phyloP scores from a whole-genome alignment of 2,329 filamentous ascomycete genomes.

The Emmonsia crescens region DNA sequence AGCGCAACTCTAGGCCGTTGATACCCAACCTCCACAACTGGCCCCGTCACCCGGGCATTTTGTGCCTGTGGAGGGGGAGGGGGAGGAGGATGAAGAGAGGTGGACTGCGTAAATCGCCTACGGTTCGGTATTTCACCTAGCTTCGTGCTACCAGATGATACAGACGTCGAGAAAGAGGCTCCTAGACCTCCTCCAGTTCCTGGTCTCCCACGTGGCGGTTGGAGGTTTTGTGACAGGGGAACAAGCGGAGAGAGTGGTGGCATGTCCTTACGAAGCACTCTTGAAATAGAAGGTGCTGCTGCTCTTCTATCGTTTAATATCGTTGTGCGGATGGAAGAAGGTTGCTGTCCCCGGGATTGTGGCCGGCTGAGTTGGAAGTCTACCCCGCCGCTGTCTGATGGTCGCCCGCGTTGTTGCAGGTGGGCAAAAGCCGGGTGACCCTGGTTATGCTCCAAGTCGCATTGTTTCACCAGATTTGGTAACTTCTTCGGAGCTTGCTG shows the following conservation, averaged over 20 bases:
- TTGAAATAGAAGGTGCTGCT: neutral
- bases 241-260: slow-evolving; percentile 2
- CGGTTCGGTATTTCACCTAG: slow-evolving; percentile 1
- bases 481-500: neutral
- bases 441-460: slow-evolving; percentile 4
- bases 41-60: neutral
- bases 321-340: neutral
- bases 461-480: neutral
- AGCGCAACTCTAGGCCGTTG: neutral
- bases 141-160: slow-evolving; percentile 4
- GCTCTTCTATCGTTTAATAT: neutral
- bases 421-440: slow-evolving; percentile 3
- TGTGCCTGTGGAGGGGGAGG: neutral
- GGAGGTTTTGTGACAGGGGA: neutral
- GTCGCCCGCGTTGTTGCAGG: neutral
- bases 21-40: slow-evolving; percentile 2
- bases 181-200: neutral
- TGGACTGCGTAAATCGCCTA: neutral
- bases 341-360: neutral
- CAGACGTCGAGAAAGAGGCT: neutral
- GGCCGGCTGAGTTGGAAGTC: neutral
- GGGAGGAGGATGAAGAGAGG: neutral
- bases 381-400: neutral
- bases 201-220: neutral
- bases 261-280: neutral